phyloP scores from a whole-genome alignment of 2,329 filamentous ascomycete species.

The Colletotrichum cuscutae region DNA sequence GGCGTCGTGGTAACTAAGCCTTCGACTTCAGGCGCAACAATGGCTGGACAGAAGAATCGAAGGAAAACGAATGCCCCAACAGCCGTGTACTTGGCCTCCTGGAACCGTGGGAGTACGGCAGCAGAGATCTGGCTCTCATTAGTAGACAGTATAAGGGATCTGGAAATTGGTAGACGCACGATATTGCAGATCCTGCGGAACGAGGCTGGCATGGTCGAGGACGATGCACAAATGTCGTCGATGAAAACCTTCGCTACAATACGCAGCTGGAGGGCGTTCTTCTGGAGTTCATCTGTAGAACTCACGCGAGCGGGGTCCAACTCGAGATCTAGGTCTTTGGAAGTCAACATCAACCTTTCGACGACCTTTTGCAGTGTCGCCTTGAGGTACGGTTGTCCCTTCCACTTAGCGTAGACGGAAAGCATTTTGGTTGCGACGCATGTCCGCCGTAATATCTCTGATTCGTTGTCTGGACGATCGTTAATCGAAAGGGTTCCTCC shows the following conservation, averaged over 20 bases:
- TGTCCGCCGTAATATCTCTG: conserved; percentile 73
- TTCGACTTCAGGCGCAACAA: conserved; percentile 75
- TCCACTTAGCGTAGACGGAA: conserved; percentile 78
- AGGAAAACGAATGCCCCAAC: conserved; percentile 78
- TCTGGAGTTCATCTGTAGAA: conserved; percentile 71
- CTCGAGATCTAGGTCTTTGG: conserved; percentile 74
- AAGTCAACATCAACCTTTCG: conserved; percentile 73
- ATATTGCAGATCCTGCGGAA: conserved; percentile 77
- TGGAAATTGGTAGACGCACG: conserved; percentile 51
- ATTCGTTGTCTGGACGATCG: conserved; percentile 66
- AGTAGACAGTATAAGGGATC: conserved; percentile 8
- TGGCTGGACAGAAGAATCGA: conserved; percentile 78
- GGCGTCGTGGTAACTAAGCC: conserved; percentile 70
- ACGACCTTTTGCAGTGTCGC: conserved; percentile 74
- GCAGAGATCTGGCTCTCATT: conserved; percentile 62
- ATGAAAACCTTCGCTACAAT: conserved; percentile 78
- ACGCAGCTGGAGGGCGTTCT: conserved; percentile 73
- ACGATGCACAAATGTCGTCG: conserved; percentile 74
- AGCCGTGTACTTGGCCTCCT: conserved; percentile 77
- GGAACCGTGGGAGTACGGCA: conserved; percentile 72
- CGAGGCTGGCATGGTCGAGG: conserved; percentile 68
- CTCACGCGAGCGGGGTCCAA: conserved; percentile 71
- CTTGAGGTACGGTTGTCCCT: conserved; percentile 71
- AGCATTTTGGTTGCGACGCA: conserved; percentile 80
- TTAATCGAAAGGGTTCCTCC: neutral